A percentile compares a stretch with the other conserved stretches of the same genome.
Evolutionary conservation across 148 eudicot species (phyloP).

Genomic region (Vaccinium corymbosum): DNA sequence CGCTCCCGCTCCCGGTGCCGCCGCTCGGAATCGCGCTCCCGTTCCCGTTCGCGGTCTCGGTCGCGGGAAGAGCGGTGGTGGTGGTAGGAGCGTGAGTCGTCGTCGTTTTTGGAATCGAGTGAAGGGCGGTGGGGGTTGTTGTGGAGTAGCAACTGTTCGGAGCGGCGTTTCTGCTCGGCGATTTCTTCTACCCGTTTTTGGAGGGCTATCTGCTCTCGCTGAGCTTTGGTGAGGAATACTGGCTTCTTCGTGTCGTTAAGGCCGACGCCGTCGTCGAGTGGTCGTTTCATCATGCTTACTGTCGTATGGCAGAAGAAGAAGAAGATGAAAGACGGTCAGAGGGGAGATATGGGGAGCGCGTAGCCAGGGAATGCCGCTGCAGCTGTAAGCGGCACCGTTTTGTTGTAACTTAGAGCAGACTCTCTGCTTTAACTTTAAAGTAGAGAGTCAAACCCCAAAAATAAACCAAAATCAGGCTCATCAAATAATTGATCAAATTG

Average conservation of each 20-base stretch:
- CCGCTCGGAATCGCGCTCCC: conserved; percentile 48
- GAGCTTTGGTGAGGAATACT: conserved; percentile 50
- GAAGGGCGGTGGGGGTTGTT: conserved; percentile 13
- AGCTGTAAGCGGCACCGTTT: no score
- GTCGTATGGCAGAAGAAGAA: not conserved
- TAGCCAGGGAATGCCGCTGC: no score
- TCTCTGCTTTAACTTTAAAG: no score
- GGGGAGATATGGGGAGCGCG: no score
- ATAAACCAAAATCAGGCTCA: no score
- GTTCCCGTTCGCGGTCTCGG: conserved; percentile 17
- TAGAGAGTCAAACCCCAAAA: no score
- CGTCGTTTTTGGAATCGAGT: conserved; percentile 4
- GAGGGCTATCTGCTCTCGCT: conserved; percentile 48
- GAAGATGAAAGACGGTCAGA: not conserved
- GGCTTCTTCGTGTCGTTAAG: conserved; percentile 31
- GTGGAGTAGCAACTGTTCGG: conserved; percentile 30
- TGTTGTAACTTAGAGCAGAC: no score
- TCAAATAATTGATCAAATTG: no score
- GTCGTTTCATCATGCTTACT: not conserved
- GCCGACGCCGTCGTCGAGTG: conserved; percentile 23
- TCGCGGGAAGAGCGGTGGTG: conserved; percentile 23
- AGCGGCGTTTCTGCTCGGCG: conserved; percentile 35
- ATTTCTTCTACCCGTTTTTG: conserved; percentile 38
- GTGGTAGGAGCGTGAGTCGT: conserved; percentile 15
- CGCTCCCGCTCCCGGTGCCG: conserved; percentile 62